Percentiles rank a stretch among this genome's conserved stretches.
phyloP scores from a whole-genome alignment of 495 filamentous ascomycete genomes.

The Cetradonia linearis region DNA sequence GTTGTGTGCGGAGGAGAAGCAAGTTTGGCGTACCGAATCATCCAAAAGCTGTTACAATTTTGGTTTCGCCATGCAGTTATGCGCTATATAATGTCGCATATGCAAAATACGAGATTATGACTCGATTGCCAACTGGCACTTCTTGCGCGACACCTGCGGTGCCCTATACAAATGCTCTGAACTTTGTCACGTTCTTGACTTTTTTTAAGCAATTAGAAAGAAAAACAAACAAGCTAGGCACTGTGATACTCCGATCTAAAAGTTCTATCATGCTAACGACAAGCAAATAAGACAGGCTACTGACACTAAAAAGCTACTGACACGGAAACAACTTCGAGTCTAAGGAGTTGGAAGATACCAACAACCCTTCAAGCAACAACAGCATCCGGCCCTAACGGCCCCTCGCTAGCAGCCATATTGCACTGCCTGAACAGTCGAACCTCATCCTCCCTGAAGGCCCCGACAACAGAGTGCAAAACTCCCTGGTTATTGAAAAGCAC shows the following conservation, averaged over 20 bases:
- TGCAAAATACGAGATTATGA: not conserved
- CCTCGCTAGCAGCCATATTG: slow-evolving; percentile 54
- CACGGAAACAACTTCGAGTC: not conserved
- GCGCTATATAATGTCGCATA: not conserved
- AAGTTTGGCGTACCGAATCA: not conserved
- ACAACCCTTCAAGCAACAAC: not conserved
- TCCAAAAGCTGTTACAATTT: not conserved
- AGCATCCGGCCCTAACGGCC: slow-evolving; percentile 34
- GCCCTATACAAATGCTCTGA: not conserved
- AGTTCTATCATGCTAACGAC: not conserved
- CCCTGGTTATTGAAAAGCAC: slow-evolving; percentile 68
- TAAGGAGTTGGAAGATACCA: not conserved
- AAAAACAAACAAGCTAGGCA: not conserved
- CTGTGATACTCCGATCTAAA: not conserved
- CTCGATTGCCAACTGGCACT: not conserved
- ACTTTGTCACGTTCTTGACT: not conserved
- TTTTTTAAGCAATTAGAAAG: not conserved
- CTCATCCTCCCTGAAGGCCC: slow-evolving; percentile 60
- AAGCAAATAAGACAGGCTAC: not conserved
- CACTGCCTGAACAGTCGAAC: slow-evolving; percentile 65
- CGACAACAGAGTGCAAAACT: slow-evolving; percentile 61
- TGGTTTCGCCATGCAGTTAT: not conserved
- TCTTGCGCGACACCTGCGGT: not conserved
- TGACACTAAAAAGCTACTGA: not conserved
- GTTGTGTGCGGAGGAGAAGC: not conserved